Percentiles rank a stretch among this genome's conserved stretches.
Conservation (phyloP, 805 yeast genomes). For the Teunomyces panamensis region DNA sequence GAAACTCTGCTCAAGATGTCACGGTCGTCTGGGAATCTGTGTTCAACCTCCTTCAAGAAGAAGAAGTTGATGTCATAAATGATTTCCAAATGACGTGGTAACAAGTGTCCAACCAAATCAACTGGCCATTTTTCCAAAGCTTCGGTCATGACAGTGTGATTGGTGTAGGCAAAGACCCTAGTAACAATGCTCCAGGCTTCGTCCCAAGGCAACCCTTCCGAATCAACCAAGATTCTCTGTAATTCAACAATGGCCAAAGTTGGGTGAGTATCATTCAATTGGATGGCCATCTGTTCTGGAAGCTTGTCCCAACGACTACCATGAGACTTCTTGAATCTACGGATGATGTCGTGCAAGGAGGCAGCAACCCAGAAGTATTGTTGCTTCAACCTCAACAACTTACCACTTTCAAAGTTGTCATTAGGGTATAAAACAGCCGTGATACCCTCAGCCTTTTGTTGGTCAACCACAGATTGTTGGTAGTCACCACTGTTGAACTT, state of each 20-base stretch:
- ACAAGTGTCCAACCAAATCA: conserved; percentile 67
- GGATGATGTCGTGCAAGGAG: conserved; percentile 82
- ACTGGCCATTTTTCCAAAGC: conserved; percentile 97
- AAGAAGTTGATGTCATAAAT: conserved; percentile 79
- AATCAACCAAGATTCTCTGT: conserved; percentile 80
- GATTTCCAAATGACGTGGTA: conserved; percentile 90
- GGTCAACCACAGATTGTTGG: conserved; percentile 75
- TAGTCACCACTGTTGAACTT: conserved; percentile 93
- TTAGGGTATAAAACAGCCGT: conserved; percentile 93
- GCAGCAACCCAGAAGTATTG: conserved; percentile 98
- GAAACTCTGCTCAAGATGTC: conserved; percentile 70
- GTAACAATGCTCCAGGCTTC: conserved; percentile 84
- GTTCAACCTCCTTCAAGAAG: conserved; percentile 75
- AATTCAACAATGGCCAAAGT: conserved; percentile 87
- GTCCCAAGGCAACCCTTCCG: conserved; percentile 79
- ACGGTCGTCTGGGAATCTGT: conserved; percentile 71
- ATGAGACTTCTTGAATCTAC: conserved; percentile 78
- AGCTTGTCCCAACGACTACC: conserved; percentile 77
- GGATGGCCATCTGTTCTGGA: conserved; percentile 85
- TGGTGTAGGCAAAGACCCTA: conserved; percentile 83
- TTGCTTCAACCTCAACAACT: conserved; percentile 88
- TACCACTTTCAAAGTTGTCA: conserved; percentile 88
- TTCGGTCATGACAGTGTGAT: conserved; percentile 93
- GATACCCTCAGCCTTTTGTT: conserved; percentile 87
- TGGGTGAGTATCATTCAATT: conserved; percentile 93